Base-by-base conservation (phyloP, 805 yeast genomes). In the Metschnikowia dekortorum region DNA sequence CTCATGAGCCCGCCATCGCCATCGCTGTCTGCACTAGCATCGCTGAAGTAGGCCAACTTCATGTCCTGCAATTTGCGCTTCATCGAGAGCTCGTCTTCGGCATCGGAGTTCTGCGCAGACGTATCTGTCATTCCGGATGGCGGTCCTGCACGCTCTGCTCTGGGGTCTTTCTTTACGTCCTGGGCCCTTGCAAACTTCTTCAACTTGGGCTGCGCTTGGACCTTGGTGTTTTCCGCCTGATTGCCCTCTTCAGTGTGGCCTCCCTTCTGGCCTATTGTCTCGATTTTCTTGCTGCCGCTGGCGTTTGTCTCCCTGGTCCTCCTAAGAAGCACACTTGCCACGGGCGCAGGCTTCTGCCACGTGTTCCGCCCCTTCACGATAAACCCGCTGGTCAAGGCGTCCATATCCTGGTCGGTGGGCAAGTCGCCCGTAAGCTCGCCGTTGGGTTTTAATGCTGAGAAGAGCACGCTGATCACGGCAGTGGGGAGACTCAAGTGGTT, bases 341-440 rank as follows among this genome's bases (percentile, higher is more conserved):
- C 53, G 18, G 63, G 64, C 29, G 66, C 70, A 6, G 87, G 85
- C 62, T 79, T 83, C 10, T 70, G 57, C 90, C 91, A 87, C 39
- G 59, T 60, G 7, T 54, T 57, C 28, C 74, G 68, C 28, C 70
- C 75, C 34, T 55, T 54, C 6, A 75, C 68, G n/a, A 80, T 67
- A 54, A 87, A 84, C 0, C 91, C 92, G 32, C 77, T 74, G 73
- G 84, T 75, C 47, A 87, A 71, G 28, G 83, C 91, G 58, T 84
- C 85, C 48, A 88, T 63, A 44, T 70, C 71, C 54, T 71, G 82
- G 53, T 74, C 77, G 6, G 57, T 56, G 4, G 84, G 83, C 50
- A 81, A 70, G 52, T 78, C 75, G 8, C 89, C 89, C 38, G 65
- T 63, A 31, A 84, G 66, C 34, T 51, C 65, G 26, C 88, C 88